A percentile compares a stretch with the other conserved stretches of the same genome.
phyloP scores from a whole-genome alignment of 202 grass and related monocot genomes.

The Elaeis oleifera region DNA sequence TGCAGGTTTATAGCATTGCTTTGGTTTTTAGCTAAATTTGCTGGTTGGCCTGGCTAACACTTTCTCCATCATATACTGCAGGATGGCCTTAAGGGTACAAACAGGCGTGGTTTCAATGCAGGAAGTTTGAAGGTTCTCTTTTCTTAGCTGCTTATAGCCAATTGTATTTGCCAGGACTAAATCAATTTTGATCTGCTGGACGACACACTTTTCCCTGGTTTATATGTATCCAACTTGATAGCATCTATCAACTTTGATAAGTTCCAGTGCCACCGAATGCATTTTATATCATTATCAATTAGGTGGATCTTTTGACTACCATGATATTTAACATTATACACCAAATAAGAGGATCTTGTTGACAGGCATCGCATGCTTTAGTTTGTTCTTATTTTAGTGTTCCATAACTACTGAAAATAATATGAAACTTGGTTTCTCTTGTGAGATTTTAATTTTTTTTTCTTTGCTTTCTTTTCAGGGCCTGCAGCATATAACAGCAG shows the following conservation, averaged over 20 bases:
- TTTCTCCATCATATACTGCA: constrained; percentile 11
- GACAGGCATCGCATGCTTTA: background rate
- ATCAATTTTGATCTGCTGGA: no score
- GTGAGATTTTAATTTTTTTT: constrained; percentile 1
- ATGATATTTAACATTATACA: no score
- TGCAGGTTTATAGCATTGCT: background rate
- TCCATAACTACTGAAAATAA: constrained; percentile 1
- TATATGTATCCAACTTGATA: no score
- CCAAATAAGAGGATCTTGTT: no score
- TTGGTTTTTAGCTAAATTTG: constrained; percentile 13
- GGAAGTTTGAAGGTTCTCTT: constrained; percentile 53
- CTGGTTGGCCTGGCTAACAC: constrained; percentile 16
- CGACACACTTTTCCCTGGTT: no score
- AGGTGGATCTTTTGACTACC: no score
- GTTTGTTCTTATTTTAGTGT: constrained; percentile 1
- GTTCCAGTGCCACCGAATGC: no score
- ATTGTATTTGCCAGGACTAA: no score
- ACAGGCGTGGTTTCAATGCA: constrained; percentile 46
- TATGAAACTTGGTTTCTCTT: no score
- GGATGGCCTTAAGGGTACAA: constrained; percentile 55
- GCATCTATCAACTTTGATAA: no score
- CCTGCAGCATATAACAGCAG: constrained; percentile 52
- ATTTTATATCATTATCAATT: no score
- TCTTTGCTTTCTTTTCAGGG: constrained; percentile 40
- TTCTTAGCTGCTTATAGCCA: no score